A percentile compares a stretch with the other conserved stretches of the same genome.
Evolutionary conservation across 345 rosid species (phyloP).

Genomic region (Dipteronia sinensis): DNA sequence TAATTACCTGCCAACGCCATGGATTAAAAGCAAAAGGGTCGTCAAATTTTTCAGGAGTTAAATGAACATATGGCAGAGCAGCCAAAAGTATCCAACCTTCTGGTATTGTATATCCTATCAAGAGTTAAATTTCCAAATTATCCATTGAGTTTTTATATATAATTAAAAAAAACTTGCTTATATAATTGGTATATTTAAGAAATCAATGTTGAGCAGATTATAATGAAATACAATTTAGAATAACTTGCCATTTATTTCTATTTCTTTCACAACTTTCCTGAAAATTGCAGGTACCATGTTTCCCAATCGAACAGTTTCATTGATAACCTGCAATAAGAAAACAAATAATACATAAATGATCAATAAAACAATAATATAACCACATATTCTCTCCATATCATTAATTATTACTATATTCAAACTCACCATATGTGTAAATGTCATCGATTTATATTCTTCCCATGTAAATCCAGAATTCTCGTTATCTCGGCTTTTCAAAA

Average conservation of each 20-base stretch:
- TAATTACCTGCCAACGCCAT: constrained; percentile 47
- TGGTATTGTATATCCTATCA: constrained; percentile 46
- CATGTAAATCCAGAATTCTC: constrained; percentile 32
- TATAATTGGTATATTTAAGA: too few relatives aligned
- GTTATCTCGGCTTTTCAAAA: constrained; percentile 19
- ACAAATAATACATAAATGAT: background rate
- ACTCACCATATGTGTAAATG: constrained; percentile 42
- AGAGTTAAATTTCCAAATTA: background rate
- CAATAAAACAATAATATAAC: background rate
- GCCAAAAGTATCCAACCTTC: constrained; percentile 44
- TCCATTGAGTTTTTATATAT: too few relatives aligned
- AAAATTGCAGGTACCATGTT: constrained; percentile 38
- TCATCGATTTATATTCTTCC: constrained; percentile 55
- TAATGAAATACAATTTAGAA: too few relatives aligned
- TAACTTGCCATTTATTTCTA: constrained; percentile 34
- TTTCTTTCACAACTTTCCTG: constrained; percentile 40
- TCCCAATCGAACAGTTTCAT: constrained; percentile 47
- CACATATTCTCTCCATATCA: background rate
- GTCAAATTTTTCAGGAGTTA: constrained; percentile 28
- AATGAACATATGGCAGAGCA: constrained; percentile 33
- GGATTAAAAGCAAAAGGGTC: constrained; percentile 48
- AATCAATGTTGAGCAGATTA: too few relatives aligned
- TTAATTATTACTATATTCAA: background rate
- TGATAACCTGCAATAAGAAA: constrained; percentile 35
- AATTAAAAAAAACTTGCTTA: too few relatives aligned